phyloP scores from a whole-genome alignment of 129 eudicot species.

The Artemisia tridentata region DNA sequence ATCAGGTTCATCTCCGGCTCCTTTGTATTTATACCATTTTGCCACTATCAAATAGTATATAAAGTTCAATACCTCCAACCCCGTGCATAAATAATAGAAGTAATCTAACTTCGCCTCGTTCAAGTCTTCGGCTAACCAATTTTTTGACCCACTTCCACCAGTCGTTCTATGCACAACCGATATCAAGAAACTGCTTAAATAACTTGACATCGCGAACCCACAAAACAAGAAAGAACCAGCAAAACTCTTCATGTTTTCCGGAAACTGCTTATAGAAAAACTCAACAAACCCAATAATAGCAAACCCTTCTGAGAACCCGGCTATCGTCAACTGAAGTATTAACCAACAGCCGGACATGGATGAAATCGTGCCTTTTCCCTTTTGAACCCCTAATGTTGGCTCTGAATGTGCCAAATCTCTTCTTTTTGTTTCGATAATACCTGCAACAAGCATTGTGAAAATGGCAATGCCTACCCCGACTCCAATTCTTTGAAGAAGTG shows the following conservation, averaged over 20 bases:
- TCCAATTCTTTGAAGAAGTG: constrained; percentile 67
- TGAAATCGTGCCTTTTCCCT: constrained; percentile 49
- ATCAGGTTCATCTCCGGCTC: constrained; percentile 21
- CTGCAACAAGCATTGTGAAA: constrained; percentile 45
- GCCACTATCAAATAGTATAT: constrained; percentile 49
- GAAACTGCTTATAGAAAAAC: constrained; percentile 51
- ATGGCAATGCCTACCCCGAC: constrained; percentile 45
- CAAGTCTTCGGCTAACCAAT: constrained; percentile 66
- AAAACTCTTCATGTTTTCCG: constrained; percentile 62
- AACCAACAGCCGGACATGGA: constrained; percentile 50
- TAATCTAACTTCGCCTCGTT: constrained; percentile 60
- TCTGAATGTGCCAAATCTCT: constrained; percentile 38
- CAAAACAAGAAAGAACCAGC: constrained; percentile 45
- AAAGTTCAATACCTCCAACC: constrained; percentile 40
- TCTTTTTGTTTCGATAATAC: constrained; percentile 41
- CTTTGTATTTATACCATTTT: constrained; percentile 71
- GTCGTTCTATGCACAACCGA: constrained; percentile 45
- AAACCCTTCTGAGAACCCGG: constrained; percentile 61
- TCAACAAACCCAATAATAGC: constrained; percentile 39
- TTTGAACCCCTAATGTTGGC: constrained; percentile 42
- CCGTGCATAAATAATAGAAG: constrained; percentile 44
- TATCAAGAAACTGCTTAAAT: constrained; percentile 47
- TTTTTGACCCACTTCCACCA: constrained; percentile 22
- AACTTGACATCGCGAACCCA: constrained; percentile 44
- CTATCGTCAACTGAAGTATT: constrained; percentile 34